Evolutionary conservation across 179 eudicot genomes (phyloP), one percentile per base, ranked within the genome.

Genomic region (Gypsophila paniculata): DNA sequence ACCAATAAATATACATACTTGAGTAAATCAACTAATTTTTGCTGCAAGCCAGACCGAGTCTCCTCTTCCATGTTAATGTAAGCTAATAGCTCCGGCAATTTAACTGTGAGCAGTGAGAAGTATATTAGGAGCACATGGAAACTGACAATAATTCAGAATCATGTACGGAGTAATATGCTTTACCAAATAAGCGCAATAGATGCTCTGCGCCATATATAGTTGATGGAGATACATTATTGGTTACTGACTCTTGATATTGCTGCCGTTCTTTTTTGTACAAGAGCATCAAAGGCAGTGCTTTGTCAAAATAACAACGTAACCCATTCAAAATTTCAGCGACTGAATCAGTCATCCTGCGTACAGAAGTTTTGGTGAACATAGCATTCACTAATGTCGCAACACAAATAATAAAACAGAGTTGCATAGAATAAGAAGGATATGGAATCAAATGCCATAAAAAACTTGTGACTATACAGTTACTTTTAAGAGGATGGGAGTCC

Each of bases 121-220:
- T 46, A 22, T 21, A 49, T 71, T 46, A 75, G 60, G 73, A 61
- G 42, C 34, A 25, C 55, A 17, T 13, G 34, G 65, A 22, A 32
- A 44, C 26, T 53, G 15, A 53, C 58, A n/a, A 18, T 53, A n/a
- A 53, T 53, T 23, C 59, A 49, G 44, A 68, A 29, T 12, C 26
- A 60, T 32, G 21, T 6, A 8, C 25, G 65, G 46, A 49, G 49
- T 36, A 72, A 54, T 36, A 44, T 59, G 70, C 82, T 60, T 60
- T 92, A 93, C 98, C 98, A 83, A 93, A 93, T 23, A 93, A 90
- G 61, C 98, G 98, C 71, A 93, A 74, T 23, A 93, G 86, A 87
- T 93, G 97, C 75, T 94, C 97, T 71, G 99, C 99, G 39, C 99
- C 99, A 78, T 94, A 94, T 74, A 91, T 61, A 48, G 85, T 85